Evolutionary conservation across 1,139 yeast species (phyloP).

Genomic region (Wickerhamomyces sp.): DNA sequence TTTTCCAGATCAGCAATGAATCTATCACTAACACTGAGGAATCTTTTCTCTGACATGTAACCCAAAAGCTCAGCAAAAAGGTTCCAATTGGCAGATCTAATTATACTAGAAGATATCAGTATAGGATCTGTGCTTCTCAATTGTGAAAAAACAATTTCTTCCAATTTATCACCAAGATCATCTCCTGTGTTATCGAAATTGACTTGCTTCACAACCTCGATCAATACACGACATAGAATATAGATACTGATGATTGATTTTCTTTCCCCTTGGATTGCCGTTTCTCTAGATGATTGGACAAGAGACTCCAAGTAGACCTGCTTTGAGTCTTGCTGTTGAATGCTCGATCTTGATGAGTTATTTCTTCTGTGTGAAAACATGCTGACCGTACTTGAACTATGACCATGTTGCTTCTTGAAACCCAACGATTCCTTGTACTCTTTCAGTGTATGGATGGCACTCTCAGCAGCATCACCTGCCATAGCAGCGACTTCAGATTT

Average conservation of each 20-base stretch:
- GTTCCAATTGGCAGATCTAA: constrained; percentile 91
- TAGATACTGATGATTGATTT: constrained; percentile 83
- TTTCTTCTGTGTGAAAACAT: constrained; percentile 32
- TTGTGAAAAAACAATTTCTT: constrained; percentile 91
- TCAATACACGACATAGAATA: constrained; percentile 86
- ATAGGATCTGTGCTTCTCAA: constrained; percentile 82
- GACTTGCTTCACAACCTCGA: constrained; percentile 88
- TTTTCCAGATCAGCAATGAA: constrained; percentile 91
- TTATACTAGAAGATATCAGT: constrained; percentile 56
- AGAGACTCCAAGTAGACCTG: constrained; percentile 32
- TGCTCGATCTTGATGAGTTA: constrained; percentile 31
- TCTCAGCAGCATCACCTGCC: constrained; percentile 57
- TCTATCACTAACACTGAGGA: constrained; percentile 84
- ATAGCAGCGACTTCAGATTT: constrained; percentile 79
- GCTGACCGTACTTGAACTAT: constrained; percentile 27
- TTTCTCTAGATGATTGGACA: constrained; percentile 55
- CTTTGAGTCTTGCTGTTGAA: constrained; percentile 22
- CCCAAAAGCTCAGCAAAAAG: constrained; percentile 87
- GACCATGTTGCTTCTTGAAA: constrained; percentile 20
- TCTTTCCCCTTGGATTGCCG: constrained; percentile 80
- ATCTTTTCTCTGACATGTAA: constrained; percentile 79
- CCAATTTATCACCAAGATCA: constrained; percentile 77
- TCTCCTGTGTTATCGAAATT: constrained; percentile 69
- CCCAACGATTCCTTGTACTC: constrained; percentile 18
- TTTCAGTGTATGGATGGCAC: constrained; percentile 25